phyloP scores from a whole-genome alignment of 2,329 filamentous ascomycete genomes.

The Ascochyta rabiei region DNA sequence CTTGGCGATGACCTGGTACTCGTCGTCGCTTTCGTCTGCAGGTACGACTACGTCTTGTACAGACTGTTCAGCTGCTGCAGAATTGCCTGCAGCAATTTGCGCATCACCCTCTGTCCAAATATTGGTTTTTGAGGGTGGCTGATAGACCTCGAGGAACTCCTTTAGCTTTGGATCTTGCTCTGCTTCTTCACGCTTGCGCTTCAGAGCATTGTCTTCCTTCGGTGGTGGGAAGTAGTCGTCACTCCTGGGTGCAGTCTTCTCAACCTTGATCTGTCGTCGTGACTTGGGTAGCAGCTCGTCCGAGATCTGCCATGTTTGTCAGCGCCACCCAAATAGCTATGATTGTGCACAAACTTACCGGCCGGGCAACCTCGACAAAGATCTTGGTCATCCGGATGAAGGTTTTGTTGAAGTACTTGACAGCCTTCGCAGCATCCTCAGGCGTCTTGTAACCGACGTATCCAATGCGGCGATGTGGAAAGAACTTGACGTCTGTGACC shows the following conservation, averaged over 20 bases:
- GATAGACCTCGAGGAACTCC: conserved; percentile 86
- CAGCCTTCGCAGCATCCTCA: conserved; percentile 79
- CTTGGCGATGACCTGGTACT: conserved; percentile 70
- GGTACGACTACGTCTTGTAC: conserved; percentile 34
- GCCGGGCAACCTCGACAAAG: conserved; percentile 82
- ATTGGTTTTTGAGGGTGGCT: conserved; percentile 68
- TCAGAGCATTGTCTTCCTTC: conserved; percentile 55
- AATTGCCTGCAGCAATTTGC: conserved; percentile 19
- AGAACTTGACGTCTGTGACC: conserved; percentile 91
- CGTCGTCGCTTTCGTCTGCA: conserved; percentile 70
- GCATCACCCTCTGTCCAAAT: conserved; percentile 64
- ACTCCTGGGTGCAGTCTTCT: conserved; percentile 28
- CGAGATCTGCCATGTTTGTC: conserved; percentile 38
- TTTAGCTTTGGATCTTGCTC: conserved; percentile 78
- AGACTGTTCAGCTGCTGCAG: conserved; percentile 21
- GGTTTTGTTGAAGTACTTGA: conserved; percentile 93
- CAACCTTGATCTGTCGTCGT: conserved; percentile 38
- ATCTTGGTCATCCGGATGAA: conserved; percentile 97
- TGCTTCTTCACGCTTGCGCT: conserved; percentile 67
- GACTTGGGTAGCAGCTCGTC: conserved; percentile 46
- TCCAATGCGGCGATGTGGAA: conserved; percentile 87
- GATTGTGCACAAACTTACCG: conserved; percentile 60
- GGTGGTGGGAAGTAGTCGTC: conserved; percentile 37
- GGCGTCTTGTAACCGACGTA: conserved; percentile 91
- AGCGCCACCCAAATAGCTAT: conserved; percentile 20